A percentile compares a stretch with the other conserved stretches of the same genome.
These are phyloP conservation scores for Xylaria sp. DNA, from an alignment of 2,329 filamentous ascomycete species.

Conservation along the genomic window DNA sequence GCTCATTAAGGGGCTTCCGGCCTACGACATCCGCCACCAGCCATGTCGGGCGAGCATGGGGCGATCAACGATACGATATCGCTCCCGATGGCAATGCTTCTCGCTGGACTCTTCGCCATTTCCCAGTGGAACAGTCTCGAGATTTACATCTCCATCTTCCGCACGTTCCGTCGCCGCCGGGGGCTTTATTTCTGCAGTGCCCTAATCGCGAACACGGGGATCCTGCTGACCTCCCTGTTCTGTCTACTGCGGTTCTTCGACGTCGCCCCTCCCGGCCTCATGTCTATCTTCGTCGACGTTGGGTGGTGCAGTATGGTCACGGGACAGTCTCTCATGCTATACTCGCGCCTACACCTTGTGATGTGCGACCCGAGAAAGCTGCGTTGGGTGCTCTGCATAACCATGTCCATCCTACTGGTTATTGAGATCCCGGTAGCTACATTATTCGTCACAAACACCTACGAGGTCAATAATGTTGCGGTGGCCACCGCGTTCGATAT, in stretches of 20 bases:
- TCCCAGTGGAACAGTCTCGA: slow-evolving; percentile 56
- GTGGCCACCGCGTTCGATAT: slow-evolving; percentile 38
- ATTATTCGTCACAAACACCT: slow-evolving; percentile 52
- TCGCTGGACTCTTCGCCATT: slow-evolving; percentile 42
- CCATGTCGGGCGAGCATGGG: slow-evolving; percentile 33
- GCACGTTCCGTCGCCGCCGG: slow-evolving; percentile 53
- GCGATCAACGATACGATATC: slow-evolving; percentile 16
- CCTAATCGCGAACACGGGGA: slow-evolving; percentile 48
- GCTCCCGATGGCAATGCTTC: slow-evolving; percentile 22
- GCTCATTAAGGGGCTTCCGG: too few species aligned
- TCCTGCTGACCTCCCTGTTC: slow-evolving; percentile 34
- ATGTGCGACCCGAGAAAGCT: slow-evolving; percentile 61
- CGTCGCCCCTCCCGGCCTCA: slow-evolving; percentile 35
- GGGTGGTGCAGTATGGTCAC: slow-evolving; percentile 66
- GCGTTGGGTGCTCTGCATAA: slow-evolving; percentile 64
- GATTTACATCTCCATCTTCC: slow-evolving; percentile 53
- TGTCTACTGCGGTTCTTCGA: slow-evolving; percentile 38
- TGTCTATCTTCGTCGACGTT: slow-evolving; percentile 49
- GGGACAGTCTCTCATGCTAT: slow-evolving; percentile 67
- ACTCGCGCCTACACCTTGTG: slow-evolving; percentile 70
- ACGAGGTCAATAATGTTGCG: neutral
- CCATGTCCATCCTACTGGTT: slow-evolving; percentile 65
- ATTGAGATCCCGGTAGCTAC: slow-evolving; percentile 65
- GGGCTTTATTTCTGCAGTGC: slow-evolving; percentile 58
- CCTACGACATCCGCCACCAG: neutral